Base-by-base conservation (phyloP, 768 basidiomycete species). In the Baorangia bicolor region DNA sequence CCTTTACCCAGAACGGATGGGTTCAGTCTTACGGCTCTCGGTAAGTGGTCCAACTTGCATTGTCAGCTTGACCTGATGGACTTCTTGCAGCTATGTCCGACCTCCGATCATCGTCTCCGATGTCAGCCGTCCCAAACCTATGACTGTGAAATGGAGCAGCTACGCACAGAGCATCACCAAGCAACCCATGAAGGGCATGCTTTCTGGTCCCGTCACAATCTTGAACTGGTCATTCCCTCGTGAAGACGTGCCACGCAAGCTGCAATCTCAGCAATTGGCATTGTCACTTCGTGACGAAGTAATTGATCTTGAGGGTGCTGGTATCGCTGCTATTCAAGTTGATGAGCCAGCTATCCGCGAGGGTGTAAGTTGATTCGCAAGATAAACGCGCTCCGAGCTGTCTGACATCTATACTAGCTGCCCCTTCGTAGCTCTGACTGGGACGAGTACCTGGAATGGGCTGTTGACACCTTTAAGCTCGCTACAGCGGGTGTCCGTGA, bases 221-320 rank as follows among this genome's bases (percentile, higher is more conserved):
- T 86, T 98, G 76, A 98, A 98, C 84, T 99, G 97, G 97, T 98
- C 97, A 33, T 99, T 99, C 95, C 97, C 97, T 69, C 96, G 97
- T 74, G 93, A 93, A 63, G 97, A 99, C 72, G 90, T 98, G 63
- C 85, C 90, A 51, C 92, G 92, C 71, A 96, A 98, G 77, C 75
- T 95, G 62, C 97, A 99, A 79, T 94, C 94, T 73, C 94, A 95
- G 81, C 97, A 99, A 75, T 86, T 99, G 63, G 97, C 97, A 53
- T 84, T 99, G 61, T 89, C 97, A 53, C 92, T 99, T 70, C 94
- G 97, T 63, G 97, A 98, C 69, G 97, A 99, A 75, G 97, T 99
- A 60, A 63, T 94, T 63, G 97, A 99, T 78, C 91, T 98, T 66
- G 93, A 95, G 79, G 88, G 88, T 73, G 97, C 93, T 59, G 93